Evolutionary conservation across 148 eudicot genomes (phyloP), one percentile per base, ranked within the genome.

Genomic region (Silene uniflora): DNA sequence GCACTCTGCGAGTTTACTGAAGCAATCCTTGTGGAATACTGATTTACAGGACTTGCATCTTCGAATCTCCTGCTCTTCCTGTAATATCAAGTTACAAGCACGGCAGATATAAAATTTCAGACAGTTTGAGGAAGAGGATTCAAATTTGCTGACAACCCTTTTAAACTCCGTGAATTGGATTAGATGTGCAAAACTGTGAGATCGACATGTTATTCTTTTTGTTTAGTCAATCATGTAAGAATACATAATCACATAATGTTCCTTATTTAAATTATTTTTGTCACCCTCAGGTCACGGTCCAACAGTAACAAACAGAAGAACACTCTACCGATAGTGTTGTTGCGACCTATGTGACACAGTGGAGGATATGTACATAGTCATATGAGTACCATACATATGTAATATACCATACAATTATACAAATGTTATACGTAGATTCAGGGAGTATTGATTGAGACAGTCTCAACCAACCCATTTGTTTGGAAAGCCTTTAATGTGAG

Each of bases 21-120:
- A 87, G 86, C 98, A 93, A 77, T 59, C 79, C 78, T 88, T 87
- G 74, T 93, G 98, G 78, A 85, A 93, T 59, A 81, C 91, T 42
- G 85, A 81, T 66, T 80, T 82, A 80, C 98, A 93, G 64, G 96
- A 77, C 80, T 82, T 82, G 72, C 98, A 93, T 73, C 86, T 85
- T 72, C 83, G 78, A 39, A 89, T 81, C 54, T 76, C 79, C 76
- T 85, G 72, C 65, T 84, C 90, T 52, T 86, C 95, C 98, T 93
- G 85, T 70, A 52, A 42, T 39, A 60, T n/a, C 62, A 71, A 27
- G 71, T 27, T 63, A 62, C n/a, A 23, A 80, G 52, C 44, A 75
- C 67, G 3, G 14, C 23, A 59, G 42, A 22, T 17, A 67, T 66
- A 24, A 14, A 21, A 47, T 29, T 44, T 69, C 29, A 42, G 18